These are phyloP conservation scores for Daldinia vernicosa DNA, from an alignment of 495 filamentous ascomycete genomes.

Conservation along the genomic window DNA sequence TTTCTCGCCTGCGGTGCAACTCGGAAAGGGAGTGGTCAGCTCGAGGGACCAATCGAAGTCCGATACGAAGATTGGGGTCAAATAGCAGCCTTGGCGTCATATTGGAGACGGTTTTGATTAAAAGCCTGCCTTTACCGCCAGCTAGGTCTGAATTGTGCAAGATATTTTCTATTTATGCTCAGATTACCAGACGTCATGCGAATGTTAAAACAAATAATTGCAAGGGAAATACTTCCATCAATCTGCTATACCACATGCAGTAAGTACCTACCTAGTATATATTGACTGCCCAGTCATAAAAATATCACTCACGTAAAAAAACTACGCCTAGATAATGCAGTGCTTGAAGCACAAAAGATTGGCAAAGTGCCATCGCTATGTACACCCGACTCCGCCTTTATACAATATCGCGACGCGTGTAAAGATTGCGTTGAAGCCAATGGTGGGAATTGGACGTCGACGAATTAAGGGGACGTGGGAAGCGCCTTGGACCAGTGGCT, in stretches of 20 bases:
- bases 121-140: neutral
- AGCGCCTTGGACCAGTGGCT: neutral
- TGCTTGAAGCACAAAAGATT: constrained; percentile 4
- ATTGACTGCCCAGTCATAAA: too few species aligned
- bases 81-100: neutral
- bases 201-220: neutral
- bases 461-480: too few species aligned
- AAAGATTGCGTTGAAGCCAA: neutral
- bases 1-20: neutral
- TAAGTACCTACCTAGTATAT: constrained; percentile 2
- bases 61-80: neutral
- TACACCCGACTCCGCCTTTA: neutral
- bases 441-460: neutral
- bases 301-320: neutral
- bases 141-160: neutral
- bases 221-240: neutral
- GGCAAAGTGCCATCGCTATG: constrained; percentile 9
- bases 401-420: neutral
- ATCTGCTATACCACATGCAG: constrained; percentile 22
- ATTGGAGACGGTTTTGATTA: neutral
- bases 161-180: neutral
- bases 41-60: neutral
- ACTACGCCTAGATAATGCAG: constrained; percentile 19
- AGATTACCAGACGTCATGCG: neutral
- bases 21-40: neutral